phyloP scores from a whole-genome alignment of 768 basidiomycete species.

The Tubosaeta brunneosetosa region DNA sequence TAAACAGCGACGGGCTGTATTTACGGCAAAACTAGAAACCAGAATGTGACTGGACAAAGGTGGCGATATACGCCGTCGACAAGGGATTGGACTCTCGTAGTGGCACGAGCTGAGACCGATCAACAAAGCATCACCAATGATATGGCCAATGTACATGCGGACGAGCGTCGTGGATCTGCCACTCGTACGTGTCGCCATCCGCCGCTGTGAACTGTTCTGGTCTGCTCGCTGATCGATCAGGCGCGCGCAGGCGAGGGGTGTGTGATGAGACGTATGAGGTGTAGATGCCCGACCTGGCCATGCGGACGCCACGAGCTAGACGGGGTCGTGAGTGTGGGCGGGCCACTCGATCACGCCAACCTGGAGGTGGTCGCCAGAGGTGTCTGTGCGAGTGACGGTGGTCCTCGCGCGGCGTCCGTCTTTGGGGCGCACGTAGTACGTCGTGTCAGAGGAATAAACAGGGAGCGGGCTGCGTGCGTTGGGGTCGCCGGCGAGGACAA shows the following conservation, averaged over 20 bases:
- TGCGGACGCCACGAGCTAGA: slow-evolving; percentile 18
- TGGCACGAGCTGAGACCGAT: slow-evolving; percentile 27
- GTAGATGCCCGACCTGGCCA: slow-evolving; percentile 20
- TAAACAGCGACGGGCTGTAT: slow-evolving; percentile 18
- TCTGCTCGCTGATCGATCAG: slow-evolving; percentile 5
- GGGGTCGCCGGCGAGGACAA: slow-evolving; percentile 8
- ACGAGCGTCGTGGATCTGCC: slow-evolving; percentile 23
- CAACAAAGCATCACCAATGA: no score
- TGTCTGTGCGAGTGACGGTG: slow-evolving; percentile 21
- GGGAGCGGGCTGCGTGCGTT: not conserved
- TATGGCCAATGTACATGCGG: slow-evolving; percentile 14
- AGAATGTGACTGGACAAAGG: slow-evolving; percentile 20
- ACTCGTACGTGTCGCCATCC: slow-evolving; percentile 24
- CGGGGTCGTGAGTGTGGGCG: slow-evolving; percentile 1
- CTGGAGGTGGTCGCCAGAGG: slow-evolving; percentile 19
- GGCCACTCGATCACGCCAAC: slow-evolving; percentile 32
- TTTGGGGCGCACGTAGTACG: not conserved
- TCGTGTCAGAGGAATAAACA: slow-evolving; percentile 20
- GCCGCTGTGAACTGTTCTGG: slow-evolving; percentile 24
- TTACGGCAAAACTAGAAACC: slow-evolving; percentile 12
- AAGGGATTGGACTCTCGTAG: not conserved
- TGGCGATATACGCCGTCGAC: slow-evolving; percentile 22
- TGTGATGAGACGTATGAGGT: slow-evolving; percentile 15
- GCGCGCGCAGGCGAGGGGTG: not conserved
- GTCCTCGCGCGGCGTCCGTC: slow-evolving; percentile 18